Evolutionary conservation across 1,284 basidiomycete genomes (phyloP).

Genomic region (Dichomitus squalens): DNA sequence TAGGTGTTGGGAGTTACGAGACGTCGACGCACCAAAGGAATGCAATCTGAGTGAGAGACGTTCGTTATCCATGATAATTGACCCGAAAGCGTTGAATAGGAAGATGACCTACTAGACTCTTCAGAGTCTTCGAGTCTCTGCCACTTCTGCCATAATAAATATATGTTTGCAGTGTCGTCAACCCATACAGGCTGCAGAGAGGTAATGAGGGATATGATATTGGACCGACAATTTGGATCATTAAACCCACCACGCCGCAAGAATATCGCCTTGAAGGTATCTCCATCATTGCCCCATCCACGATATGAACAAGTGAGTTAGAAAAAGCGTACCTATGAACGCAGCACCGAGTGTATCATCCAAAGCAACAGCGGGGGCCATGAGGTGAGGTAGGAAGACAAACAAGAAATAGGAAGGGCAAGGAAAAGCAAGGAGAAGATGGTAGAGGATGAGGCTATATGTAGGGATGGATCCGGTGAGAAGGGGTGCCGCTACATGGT

Average conservation of each 20-base stretch:
- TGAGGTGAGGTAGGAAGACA: neutral
- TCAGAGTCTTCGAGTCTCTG: neutral
- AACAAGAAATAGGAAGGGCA: neutral
- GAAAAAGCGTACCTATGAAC: neutral
- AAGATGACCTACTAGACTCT: neutral
- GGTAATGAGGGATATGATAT: neutral
- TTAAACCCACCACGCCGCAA: neutral
- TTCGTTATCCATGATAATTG: neutral
- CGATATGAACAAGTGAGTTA: neutral
- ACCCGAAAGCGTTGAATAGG: neutral
- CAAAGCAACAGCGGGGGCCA: neutral
- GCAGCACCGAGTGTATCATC: neutral
- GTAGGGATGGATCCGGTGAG: too few species aligned
- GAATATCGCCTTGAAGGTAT: neutral
- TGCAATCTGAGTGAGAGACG: neutral
- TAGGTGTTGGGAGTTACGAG: neutral
- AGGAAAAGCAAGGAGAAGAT: neutral
- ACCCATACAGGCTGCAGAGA: conserved; percentile 4
- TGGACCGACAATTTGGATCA: neutral
- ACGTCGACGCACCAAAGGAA: neutral
- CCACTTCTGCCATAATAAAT: neutral
- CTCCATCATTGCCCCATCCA: too few species aligned
- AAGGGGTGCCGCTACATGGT: too few species aligned
- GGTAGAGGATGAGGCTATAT: too few species aligned
- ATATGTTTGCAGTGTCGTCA: conserved; percentile 7